Conservation (phyloP, 768 basidiomycete genomes). For the Lactarius pseudohatsudake region DNA sequence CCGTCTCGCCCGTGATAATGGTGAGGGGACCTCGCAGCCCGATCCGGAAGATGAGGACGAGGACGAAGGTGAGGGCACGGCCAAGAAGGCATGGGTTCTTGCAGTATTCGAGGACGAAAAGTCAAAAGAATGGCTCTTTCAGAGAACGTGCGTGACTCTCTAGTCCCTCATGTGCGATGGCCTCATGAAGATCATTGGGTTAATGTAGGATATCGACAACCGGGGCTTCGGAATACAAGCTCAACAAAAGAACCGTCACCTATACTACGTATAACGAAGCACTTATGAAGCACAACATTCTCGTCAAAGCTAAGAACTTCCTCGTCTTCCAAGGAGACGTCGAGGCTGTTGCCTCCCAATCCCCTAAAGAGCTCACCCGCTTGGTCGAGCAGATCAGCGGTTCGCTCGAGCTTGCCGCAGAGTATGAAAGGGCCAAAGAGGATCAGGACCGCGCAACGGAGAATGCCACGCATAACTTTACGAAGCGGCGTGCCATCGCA, state of each 20-base stretch:
- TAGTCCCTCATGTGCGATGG: conserved; percentile 9
- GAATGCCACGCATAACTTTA: conserved; percentile 92
- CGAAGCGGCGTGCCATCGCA: conserved; percentile 88
- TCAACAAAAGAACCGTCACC: conserved; percentile 79
- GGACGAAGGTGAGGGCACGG: conserved; percentile 73
- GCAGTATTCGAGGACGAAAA: conserved; percentile 81
- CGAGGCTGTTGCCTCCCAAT: conserved; percentile 95
- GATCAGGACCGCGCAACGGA: conserved; percentile 90
- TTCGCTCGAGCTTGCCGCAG: conserved; percentile 82
- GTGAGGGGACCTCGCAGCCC: conserved; percentile 39
- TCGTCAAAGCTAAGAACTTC: conserved; percentile 99
- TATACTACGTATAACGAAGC: conserved; percentile 88
- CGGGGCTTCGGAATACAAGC: conserved; percentile 87
- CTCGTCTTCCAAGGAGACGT: conserved; percentile 99
- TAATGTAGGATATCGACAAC: conserved; percentile 73
- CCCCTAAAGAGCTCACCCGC: conserved; percentile 81
- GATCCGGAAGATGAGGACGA: conserved; percentile 46
- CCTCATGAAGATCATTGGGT: background rate
- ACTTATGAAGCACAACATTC: conserved; percentile 86
- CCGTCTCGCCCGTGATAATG: conserved; percentile 54
- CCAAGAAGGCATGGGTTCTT: conserved; percentile 93
- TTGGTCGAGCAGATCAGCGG: conserved; percentile 97
- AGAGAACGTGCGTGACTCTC: conserved; percentile 70
- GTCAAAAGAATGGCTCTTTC: conserved; percentile 85
- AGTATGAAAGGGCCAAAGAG: conserved; percentile 88